Evolutionary conservation across 2,329 filamentous ascomycete genomes (phyloP).

Genomic region (Mycosphaerella sp.): DNA sequence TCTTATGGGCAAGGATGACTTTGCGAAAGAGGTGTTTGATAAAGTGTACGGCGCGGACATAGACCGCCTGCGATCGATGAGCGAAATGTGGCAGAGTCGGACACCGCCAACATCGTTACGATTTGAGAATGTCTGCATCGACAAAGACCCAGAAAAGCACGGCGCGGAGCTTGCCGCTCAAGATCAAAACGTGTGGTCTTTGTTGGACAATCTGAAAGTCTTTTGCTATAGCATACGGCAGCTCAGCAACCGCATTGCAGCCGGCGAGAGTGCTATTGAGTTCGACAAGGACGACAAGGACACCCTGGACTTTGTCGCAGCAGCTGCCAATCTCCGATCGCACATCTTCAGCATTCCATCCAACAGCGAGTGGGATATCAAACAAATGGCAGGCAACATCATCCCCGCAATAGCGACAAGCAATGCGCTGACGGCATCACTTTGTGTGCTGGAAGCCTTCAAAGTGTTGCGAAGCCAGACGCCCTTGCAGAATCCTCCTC

Average conservation of each 20-base stretch:
- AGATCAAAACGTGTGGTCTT: constrained; percentile 73
- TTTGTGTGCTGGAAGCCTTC: constrained; percentile 88
- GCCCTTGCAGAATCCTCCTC: constrained; percentile 12
- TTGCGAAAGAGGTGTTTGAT: constrained; percentile 75
- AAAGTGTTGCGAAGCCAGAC: constrained; percentile 67
- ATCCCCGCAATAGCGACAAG: constrained; percentile 98
- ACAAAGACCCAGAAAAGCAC: constrained; percentile 22
- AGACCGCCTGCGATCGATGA: constrained; percentile 72
- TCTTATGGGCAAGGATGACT: constrained; percentile 71
- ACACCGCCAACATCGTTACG: constrained; percentile 66
- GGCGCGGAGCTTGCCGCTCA: constrained; percentile 48
- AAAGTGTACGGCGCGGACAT: constrained; percentile 91
- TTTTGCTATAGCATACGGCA: constrained; percentile 79
- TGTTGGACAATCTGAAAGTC: constrained; percentile 75
- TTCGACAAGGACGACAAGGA: constrained; percentile 98
- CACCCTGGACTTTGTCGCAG: constrained; percentile 88
- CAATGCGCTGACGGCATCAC: constrained; percentile 88
- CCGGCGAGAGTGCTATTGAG: constrained; percentile 57
- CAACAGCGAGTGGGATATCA: constrained; percentile 92
- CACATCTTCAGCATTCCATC: constrained; percentile 80
- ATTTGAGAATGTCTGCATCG: constrained; percentile 50
- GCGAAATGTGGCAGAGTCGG: constrained; percentile 92
- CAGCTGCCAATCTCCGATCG: constrained; percentile 84
- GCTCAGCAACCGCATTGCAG: constrained; percentile 65
- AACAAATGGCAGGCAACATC: constrained; percentile 98